Evolutionary conservation across 2,329 filamentous ascomycete genomes (phyloP), one percentile per base, ranked within the genome.

Genomic region (Fusarium miscanthi): DNA sequence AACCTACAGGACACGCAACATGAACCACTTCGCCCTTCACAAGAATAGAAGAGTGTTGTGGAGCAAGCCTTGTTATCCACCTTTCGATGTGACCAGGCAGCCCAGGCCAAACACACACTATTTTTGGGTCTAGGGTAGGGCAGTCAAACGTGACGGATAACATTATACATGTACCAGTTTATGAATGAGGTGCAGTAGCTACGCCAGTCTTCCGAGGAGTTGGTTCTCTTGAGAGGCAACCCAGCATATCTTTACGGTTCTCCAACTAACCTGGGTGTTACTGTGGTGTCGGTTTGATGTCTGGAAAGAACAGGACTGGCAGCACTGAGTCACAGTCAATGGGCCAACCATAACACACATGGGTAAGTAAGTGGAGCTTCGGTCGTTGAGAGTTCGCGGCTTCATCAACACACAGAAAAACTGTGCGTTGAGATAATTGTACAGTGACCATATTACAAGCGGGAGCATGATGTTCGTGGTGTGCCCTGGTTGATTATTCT

Each of bases 241-340:
- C 17, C 25, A 37, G 23, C 38, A 16, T 23, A 38, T 38, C 23
- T 38, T 27, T 25, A 8, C 13, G 13, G 19, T 16, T 21, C 13
- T 27, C 23, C 12, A 38, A 41, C 21, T 30, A 37, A 14, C n/a
- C 9, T 25, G 31, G n/a, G 17, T 37, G 23, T 14, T 38, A 38
- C 23, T 16, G 37, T 42, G 25, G 37, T 23, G 33, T 23, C 25
- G 23, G 19, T 33, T 30, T 27, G 46, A 38, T 23, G 8, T 19
- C n/a, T 23, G 8, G 30, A 60, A 27, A 41, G 45, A 63, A 37
- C 10, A 17, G 19, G 17, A 23, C 21, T 16, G 42, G 12, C 41
- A 49, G 48, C 63, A 62, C 37, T 62, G 63, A 67, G 40, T 67
- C 56, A 68, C 48, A 41, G 19, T 21, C 27, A 37, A 30, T 27